Evolutionary conservation across 2,329 filamentous ascomycete species (phyloP).

Genomic region (Emmonsiellopsis sp.): DNA sequence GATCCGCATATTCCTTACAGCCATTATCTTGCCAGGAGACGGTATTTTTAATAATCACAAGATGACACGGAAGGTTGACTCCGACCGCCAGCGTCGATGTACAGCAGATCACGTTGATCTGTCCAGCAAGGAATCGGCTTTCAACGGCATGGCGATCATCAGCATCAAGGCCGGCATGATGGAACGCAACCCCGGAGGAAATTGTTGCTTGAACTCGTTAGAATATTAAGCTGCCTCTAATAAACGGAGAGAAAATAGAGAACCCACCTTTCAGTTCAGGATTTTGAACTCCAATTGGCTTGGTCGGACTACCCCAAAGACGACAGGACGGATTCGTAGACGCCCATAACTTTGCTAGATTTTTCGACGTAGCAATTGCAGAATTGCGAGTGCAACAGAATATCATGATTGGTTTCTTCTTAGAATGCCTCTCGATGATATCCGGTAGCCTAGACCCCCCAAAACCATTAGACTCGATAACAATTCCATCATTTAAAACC

Average conservation of each 20-base stretch:
- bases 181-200: conserved; percentile 61
- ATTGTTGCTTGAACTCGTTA: conserved; percentile 31
- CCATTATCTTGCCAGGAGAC: conserved; percentile 52
- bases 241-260: conserved; percentile 20
- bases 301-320: conserved; percentile 54
- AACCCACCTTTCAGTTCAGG: conserved; percentile 49
- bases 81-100: conserved; percentile 79
- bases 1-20: conserved; percentile 64
- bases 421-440: conserved; percentile 57
- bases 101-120: conserved; percentile 75
- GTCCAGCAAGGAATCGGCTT: conserved; percentile 55
- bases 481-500: conserved; percentile 2
- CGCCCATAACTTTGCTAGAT: conserved; percentile 58
- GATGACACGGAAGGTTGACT: conserved; percentile 73
- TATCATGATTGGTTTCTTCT: conserved; percentile 67
- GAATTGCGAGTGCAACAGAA: conserved; percentile 73
- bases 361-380: conserved; percentile 56
- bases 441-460: conserved; percentile 46
- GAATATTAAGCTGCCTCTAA: not conserved
- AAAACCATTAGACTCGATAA: not conserved
- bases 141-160: conserved; percentile 59
- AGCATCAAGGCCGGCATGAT: conserved; percentile 65
- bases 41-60: conserved; percentile 76
- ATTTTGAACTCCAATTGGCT: conserved; percentile 43
- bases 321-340: conserved; percentile 41